Base-by-base conservation (phyloP, 768 basidiomycete genomes). In the Psilocybe azurescens region DNA sequence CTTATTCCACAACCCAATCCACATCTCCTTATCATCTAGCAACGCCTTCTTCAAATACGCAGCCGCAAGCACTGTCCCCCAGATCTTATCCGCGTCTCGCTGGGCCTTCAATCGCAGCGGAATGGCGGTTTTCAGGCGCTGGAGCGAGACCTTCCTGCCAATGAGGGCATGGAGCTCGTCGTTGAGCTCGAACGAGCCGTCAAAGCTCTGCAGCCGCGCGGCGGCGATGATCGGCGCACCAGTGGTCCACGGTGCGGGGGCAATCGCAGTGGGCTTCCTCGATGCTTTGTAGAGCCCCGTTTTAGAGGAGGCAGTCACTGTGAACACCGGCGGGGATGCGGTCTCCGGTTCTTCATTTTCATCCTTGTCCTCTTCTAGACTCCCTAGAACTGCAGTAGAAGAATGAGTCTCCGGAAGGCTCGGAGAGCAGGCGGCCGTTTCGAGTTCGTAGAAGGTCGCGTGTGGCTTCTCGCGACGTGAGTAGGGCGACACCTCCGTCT, bases 1-100 rank as follows among this genome's bases (percentile, higher is more conserved):
- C 54, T 61, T 61, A 20, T 56, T 47, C 60, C 60, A 61, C 48
- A 56, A 53, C 4, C 60, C 60, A 20, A 61, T 61, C 60, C 60
- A 61, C 7, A 56, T 36, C 18, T 61, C 60, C 32, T 54, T 61
- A n/a, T 56, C 54, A 10, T 61, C 46, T 1, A 47, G 53, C 30
- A 55, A 41, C 30, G 32, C 13, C 5, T 38, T 55, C 48, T 56
- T 61, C 46, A 61, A 38, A 50, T 55, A 54, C 16, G 60, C 60
- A 6, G 53, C 60, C 41, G 54, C 60, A 50, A 61, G 39, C 7
- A 61, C 32, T 0, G 60, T 56, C 14, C 53, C 60, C 60, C 53
- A 61, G 18, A 61, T 41, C 24, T 50, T 61, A 29, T 56, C 54
- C 2, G 53, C 53, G 8, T 51, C 60, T 24, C 36, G 47, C 24